A percentile compares a stretch with the other conserved stretches of the same genome.
These are phyloP conservation scores for Aquilaria yunnanensis DNA, from an alignment of 345 rosid species.

Conservation along the genomic window DNA sequence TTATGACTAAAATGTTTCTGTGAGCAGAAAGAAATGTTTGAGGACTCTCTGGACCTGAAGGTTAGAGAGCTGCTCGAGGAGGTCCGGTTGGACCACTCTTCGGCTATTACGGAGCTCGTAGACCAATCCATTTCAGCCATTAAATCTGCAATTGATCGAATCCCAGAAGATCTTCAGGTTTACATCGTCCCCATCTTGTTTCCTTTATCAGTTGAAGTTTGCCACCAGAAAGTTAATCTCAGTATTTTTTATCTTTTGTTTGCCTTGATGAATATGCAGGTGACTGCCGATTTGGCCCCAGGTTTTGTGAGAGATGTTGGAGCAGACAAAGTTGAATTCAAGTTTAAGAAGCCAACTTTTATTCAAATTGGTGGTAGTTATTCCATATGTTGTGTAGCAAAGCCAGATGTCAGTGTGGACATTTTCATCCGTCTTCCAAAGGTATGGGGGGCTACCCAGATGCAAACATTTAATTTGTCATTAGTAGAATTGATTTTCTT, in stretches of 20 bases:
- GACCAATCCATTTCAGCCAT: conserved; percentile 44
- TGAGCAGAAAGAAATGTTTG: no score
- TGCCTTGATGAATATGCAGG: background rate
- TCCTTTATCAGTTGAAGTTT: conserved; percentile 1
- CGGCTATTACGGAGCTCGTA: conserved; percentile 39
- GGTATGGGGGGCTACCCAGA: conserved; percentile 25
- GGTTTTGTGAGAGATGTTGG: conserved; percentile 67
- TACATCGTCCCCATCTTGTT: background rate
- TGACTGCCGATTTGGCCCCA: conserved; percentile 43
- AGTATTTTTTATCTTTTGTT: background rate
- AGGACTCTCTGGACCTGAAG: conserved; percentile 36
- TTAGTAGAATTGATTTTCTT: no score
- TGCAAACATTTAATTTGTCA: no score
- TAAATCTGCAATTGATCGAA: conserved; percentile 30
- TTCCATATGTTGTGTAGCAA: conserved; percentile 46
- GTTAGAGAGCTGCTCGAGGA: conserved; percentile 50
- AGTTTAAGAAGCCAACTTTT: conserved; percentile 61
- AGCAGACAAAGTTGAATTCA: conserved; percentile 76
- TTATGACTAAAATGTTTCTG: no score
- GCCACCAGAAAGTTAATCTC: background rate
- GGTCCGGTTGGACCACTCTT: conserved; percentile 35
- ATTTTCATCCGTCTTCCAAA: conserved; percentile 70
- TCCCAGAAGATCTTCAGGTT: conserved; percentile 48
- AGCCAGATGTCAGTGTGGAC: conserved; percentile 64
- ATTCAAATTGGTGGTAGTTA: conserved; percentile 73